Evolutionary conservation across 768 basidiomycete genomes (phyloP).

Genomic region (Lactifluus subvellereus): DNA sequence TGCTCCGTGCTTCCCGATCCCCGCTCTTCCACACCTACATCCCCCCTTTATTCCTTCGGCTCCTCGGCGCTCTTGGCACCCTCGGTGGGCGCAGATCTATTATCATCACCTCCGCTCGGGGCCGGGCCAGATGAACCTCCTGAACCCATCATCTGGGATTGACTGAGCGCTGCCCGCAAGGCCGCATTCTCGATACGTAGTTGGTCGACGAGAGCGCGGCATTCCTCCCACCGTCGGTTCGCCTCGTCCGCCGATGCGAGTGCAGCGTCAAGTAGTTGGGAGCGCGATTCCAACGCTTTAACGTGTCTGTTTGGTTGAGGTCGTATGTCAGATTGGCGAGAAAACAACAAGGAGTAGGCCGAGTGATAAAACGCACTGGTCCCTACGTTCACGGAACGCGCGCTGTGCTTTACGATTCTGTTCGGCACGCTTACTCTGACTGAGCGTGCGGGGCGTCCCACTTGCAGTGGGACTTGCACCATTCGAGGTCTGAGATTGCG

Average conservation of each 20-base stretch:
- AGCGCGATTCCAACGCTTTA: constrained; percentile 80
- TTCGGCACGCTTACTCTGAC: constrained; percentile 82
- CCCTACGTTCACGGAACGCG: constrained; percentile 84
- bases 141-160: constrained; percentile 31
- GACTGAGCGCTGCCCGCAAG: constrained; percentile 61
- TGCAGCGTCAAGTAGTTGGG: constrained; percentile 79
- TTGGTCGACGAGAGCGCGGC: constrained; percentile 83
- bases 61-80: constrained; percentile 11
- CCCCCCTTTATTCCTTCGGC: constrained; percentile 19
- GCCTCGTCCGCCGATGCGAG: constrained; percentile 84
- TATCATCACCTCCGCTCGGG: constrained; percentile 7
- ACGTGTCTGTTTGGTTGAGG: constrained; percentile 53
- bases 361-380: constrained; percentile 55
- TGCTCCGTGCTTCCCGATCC: background rate
- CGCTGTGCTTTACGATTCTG: constrained; percentile 94
- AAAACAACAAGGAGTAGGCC: background rate
- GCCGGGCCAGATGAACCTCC: background rate
- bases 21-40: background rate
- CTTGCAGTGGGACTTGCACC: background rate
- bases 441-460: constrained; percentile 50
- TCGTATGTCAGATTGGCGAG: background rate
- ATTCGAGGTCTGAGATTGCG: constrained; percentile 21
- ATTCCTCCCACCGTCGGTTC: constrained; percentile 86
- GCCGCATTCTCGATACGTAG: constrained; percentile 79
- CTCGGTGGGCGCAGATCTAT: constrained; percentile 1